Percentiles rank a stretch among this genome's conserved stretches.
Conservation (phyloP, 768 basidiomycete genomes). For the Collybia sordida region DNA sequence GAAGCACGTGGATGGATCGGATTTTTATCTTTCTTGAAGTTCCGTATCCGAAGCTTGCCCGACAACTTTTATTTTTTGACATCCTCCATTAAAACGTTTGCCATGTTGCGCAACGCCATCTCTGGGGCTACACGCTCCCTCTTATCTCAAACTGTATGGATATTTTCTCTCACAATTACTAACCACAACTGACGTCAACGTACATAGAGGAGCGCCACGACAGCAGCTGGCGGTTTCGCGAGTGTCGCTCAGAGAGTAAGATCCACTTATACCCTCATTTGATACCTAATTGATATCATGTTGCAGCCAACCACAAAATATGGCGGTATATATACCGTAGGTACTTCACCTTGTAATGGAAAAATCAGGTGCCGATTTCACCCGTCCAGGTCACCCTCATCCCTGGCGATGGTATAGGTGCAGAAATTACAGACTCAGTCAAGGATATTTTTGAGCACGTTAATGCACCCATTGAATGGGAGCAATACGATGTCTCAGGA, state of each 20-base stretch:
- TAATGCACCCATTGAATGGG: slow-evolving; percentile 99
- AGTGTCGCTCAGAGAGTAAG: slow-evolving; percentile 69
- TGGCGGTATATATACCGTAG: slow-evolving; percentile 88
- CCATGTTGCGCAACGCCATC: slow-evolving; percentile 70
- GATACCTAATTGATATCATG: slow-evolving; percentile 7
- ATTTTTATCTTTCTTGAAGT: slow-evolving; percentile 7
- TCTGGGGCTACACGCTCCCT: slow-evolving; percentile 55
- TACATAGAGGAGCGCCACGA: slow-evolving; percentile 64
- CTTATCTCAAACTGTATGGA: slow-evolving; percentile 51
- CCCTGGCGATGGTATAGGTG: slow-evolving; percentile 96
- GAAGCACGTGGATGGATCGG: slow-evolving; percentile 11
- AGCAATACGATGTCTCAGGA: slow-evolving; percentile 97
- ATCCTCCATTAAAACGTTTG: slow-evolving; percentile 28
- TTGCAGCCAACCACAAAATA: slow-evolving; percentile 83
- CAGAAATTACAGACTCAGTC: slow-evolving; percentile 96
- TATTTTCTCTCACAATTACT: background rate
- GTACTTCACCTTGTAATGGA: slow-evolving; percentile 22
- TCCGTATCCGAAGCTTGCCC: slow-evolving; percentile 20
- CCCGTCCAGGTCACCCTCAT: slow-evolving; percentile 84
- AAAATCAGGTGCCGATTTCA: slow-evolving; percentile 20
- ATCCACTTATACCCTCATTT: slow-evolving; percentile 17
- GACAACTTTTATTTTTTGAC: slow-evolving; percentile 29
- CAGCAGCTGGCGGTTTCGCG: slow-evolving; percentile 77
- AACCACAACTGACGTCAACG: slow-evolving; percentile 1
- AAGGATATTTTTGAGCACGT: slow-evolving; percentile 98